Base-by-base conservation (phyloP, 495 filamentous ascomycete species). In the Clohesyomyces aquaticus region DNA sequence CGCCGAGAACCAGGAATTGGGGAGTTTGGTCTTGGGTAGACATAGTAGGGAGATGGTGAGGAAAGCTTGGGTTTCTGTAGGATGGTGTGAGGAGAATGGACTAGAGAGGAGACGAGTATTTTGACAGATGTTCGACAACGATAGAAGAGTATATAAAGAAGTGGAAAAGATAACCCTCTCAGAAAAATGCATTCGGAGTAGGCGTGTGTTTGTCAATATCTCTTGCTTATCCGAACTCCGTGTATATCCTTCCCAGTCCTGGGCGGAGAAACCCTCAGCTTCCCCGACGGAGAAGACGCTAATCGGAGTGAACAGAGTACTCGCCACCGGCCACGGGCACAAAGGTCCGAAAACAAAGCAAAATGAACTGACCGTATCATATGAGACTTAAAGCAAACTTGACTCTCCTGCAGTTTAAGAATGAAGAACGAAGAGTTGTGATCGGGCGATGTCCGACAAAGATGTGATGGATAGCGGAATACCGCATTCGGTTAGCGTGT, bases 1-100 rank as follows among this genome's bases (percentile, higher is more conserved):
- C 71, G 59, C 71, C 69, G 25, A 71, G 60, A 42, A 72, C 52
- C 41, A 65, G 35, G 57, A 69, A 69, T 22, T 43, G 55, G 2
- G 50, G 48, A 23, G 29, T n/a, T 43, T 29, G 29, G 52, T 25
- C 6, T 53, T 48, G 32, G 32, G 32, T 38, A n/a, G n/a, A n/a
- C n/a, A n/a, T n/a, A n/a, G n/a, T n/a, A n/a, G n/a, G n/a, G n/a
- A n/a, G 6, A 38, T 38, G 32, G 32, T 38, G 32, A 38, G 14
- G 32, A n/a, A n/a, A 14, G 32, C 14, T 38, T 38, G 32, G 32
- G 14, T 38, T 38, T 38, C 14, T 6, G 32, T 6, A 38, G 32
- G 6, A 14, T 14, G 6, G 32, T 6, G 14, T 6, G 32, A 38
- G 14, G 14, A 38, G 32, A 14, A 6, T 14, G 14, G 32, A 38